These are phyloP conservation scores for Hordeum pubiflorum DNA, from an alignment of 202 grass and related monocot species.

Conservation along the genomic window DNA sequence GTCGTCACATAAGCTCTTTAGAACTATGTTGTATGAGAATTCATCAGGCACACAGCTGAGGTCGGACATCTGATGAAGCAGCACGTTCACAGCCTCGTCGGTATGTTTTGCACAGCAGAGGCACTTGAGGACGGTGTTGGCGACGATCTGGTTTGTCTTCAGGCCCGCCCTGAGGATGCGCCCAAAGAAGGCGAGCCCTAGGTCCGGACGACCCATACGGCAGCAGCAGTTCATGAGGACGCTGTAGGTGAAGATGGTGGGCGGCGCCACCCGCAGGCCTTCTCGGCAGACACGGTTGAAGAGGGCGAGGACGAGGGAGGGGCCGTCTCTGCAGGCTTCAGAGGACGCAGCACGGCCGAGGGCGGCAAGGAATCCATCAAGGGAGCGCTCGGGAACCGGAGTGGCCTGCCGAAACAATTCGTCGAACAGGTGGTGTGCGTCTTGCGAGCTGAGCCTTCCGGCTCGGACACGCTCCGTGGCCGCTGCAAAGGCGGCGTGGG, in stretches of 20 bases:
- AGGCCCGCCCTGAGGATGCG: neutral
- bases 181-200: neutral
- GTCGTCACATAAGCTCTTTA: neutral
- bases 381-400: neutral
- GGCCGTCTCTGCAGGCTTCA: neutral
- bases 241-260: neutral
- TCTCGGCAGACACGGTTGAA: neutral
- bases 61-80: neutral
- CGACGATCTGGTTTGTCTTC: neutral
- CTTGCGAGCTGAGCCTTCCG: neutral
- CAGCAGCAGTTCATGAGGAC: neutral
- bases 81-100: neutral
- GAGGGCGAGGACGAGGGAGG: neutral
- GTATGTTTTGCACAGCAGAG: neutral
- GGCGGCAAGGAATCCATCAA: neutral
- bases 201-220: neutral
- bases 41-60: neutral
- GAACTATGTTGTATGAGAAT: neutral
- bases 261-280: neutral
- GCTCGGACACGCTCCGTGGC: neutral
- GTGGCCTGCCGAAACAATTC: neutral
- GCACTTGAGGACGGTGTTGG: neutral
- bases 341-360: neutral
- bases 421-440: neutral
- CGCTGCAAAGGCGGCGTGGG: neutral